Conservation (phyloP, 805 yeast genomes). For the Pichia pseudocactophila region DNA sequence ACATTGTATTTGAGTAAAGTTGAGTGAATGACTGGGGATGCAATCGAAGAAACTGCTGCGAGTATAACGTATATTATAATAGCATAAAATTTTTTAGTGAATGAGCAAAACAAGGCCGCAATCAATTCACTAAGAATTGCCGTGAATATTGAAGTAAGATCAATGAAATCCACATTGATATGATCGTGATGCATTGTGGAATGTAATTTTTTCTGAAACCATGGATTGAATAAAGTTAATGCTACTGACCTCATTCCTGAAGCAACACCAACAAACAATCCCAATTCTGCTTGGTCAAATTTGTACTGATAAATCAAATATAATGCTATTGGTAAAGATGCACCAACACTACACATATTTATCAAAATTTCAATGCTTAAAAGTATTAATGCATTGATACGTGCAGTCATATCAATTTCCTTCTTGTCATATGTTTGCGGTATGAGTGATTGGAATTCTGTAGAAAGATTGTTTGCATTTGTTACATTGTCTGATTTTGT, state of each 20-base stretch:
- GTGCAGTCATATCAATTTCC: conserved; percentile 25
- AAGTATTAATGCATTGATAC: conserved; percentile 42
- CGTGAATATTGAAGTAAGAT: conserved; percentile 13
- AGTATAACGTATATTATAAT: conserved; percentile 25
- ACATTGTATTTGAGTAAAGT: conserved; percentile 49
- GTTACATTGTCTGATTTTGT: not conserved
- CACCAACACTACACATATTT: conserved; percentile 32
- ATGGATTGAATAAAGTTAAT: conserved; percentile 26
- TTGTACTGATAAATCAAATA: conserved; percentile 44
- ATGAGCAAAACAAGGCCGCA: conserved; percentile 24
- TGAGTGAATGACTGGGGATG: conserved; percentile 51
- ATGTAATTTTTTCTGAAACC: conserved; percentile 11
- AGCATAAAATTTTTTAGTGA: conserved; percentile 33
- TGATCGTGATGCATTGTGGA: conserved; percentile 28
- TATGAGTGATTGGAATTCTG: not conserved
- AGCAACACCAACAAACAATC: conserved; percentile 43
- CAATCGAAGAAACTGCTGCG: conserved; percentile 40
- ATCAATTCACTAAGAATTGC: conserved; percentile 10
- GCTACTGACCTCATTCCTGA: conserved; percentile 43
- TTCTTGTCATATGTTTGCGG: not conserved
- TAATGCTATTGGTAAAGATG: conserved; percentile 36
- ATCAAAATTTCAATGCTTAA: conserved; percentile 38
- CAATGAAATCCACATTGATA: conserved; percentile 41
- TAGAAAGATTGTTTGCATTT: too few species aligned
- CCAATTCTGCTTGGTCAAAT: conserved; percentile 48